Conservation (phyloP, 176 grass and related monocot genomes). For the Aechmea fasciata region DNA sequence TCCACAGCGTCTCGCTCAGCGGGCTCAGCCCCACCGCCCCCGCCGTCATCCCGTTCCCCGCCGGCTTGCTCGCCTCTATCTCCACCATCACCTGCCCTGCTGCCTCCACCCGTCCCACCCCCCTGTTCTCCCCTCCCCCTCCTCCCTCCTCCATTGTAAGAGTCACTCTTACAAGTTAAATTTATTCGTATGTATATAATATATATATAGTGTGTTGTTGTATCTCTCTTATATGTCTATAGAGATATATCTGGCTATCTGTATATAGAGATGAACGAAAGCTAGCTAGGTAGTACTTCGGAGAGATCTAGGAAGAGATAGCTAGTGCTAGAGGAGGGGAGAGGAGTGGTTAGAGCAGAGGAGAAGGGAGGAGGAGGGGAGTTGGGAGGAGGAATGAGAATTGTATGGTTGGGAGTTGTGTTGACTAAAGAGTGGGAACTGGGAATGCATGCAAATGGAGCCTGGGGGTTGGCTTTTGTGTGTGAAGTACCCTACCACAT, state of each 20-base stretch:
- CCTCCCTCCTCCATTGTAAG: slow-evolving; percentile 9
- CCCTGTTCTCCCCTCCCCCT: neutral
- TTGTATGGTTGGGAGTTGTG: slow-evolving; percentile 11
- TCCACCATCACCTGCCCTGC: slow-evolving; percentile 45
- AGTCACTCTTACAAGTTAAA: slow-evolving; percentile 5
- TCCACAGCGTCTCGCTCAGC: slow-evolving; percentile 97
- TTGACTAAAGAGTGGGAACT: slow-evolving; percentile 1
- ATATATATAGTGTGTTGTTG: too few relatives aligned
- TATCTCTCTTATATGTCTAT: too few relatives aligned
- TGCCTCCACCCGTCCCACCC: neutral
- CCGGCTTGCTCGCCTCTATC: slow-evolving; percentile 48
- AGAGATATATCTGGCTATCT: too few relatives aligned
- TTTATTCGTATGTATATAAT: too few relatives aligned
- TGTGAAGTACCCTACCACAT: too few relatives aligned
- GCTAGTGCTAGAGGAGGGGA: too few relatives aligned
- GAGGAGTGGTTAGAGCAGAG: slow-evolving; percentile 29
- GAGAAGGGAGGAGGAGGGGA: slow-evolving; percentile 18
- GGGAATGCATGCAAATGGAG: too few relatives aligned
- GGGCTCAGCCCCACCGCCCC: slow-evolving; percentile 49
- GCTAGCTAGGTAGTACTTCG: too few relatives aligned
- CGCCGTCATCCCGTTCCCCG: slow-evolving; percentile 15
- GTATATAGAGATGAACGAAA: too few relatives aligned
- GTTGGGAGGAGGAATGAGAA: slow-evolving; percentile 13
- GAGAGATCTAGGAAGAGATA: too few relatives aligned
- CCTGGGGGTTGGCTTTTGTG: too few relatives aligned